Evolutionary conservation across 2,329 filamentous ascomycete genomes (phyloP).

Genomic region (Sporothrix variecibatus): DNA sequence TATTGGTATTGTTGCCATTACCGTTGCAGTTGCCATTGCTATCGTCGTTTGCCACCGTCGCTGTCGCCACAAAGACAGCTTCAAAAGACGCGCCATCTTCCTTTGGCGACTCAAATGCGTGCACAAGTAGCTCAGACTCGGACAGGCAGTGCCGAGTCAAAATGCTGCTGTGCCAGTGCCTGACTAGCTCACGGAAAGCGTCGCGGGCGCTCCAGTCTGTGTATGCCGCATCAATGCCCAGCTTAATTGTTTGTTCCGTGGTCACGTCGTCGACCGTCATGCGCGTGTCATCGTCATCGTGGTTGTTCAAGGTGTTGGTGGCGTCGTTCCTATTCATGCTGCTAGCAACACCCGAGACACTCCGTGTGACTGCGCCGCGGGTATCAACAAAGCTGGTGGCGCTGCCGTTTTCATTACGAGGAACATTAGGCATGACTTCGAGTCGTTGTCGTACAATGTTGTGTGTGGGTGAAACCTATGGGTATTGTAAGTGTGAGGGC

Average conservation of each 20-base stretch:
- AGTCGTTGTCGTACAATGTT: no score
- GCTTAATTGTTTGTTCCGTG: background rate
- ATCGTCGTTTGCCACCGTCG: background rate
- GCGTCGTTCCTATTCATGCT: background rate
- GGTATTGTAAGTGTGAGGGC: no score
- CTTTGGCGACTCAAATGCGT: background rate
- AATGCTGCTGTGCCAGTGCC: background rate
- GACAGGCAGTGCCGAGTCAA: background rate
- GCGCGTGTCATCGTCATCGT: background rate
- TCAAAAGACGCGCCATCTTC: background rate
- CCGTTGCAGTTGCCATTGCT: background rate
- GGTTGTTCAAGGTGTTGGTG: background rate
- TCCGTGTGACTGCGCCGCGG: background rate
- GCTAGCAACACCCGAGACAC: background rate
- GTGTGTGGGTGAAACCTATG: no score
- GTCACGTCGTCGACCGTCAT: background rate
- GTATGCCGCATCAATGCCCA: background rate
- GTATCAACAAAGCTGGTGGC: background rate
- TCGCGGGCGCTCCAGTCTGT: background rate
- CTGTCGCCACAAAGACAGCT: background rate
- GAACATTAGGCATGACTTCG: background rate
- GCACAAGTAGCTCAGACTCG: background rate
- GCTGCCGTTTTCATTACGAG: conserved; percentile 1
- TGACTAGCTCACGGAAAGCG: background rate
- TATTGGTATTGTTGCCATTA: background rate